A percentile compares a stretch with the other conserved stretches of the same genome.
Conservation (phyloP, 768 basidiomycete genomes). For the Amanita brunnescens region DNA sequence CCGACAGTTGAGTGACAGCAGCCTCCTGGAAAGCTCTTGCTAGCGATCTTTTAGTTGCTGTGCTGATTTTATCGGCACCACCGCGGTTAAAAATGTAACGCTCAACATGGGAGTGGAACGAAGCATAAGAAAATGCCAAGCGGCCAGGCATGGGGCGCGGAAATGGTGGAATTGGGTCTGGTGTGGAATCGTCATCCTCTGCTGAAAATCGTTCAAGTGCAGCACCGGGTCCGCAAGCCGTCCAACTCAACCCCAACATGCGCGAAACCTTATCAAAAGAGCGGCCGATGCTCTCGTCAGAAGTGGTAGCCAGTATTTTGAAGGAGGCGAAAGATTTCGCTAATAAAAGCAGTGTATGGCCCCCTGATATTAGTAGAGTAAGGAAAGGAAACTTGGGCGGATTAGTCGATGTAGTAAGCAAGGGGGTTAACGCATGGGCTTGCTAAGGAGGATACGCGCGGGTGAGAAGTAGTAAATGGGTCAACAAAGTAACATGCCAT, state of each 20-base stretch:
- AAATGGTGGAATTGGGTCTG: constrained; percentile 26
- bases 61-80: constrained; percentile 33
- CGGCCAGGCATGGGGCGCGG: constrained; percentile 42
- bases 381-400: constrained; percentile 76
- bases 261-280: constrained; percentile 80
- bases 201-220: constrained; percentile 68
- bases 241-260: constrained; percentile 58
- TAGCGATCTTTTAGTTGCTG: constrained; percentile 34
- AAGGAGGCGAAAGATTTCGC: constrained; percentile 52
- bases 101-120: constrained; percentile 65
- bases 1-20: constrained; percentile 63
- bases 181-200: constrained; percentile 12
- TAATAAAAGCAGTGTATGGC: constrained; percentile 84
- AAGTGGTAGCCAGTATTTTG: constrained; percentile 62
- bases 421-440: constrained; percentile 82
- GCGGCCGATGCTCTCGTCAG: constrained; percentile 70
- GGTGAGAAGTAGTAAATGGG: not conserved
- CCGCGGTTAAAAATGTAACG: constrained; percentile 38
- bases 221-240: constrained; percentile 61
- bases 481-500: constrained; percentile 53
- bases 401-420: constrained; percentile 49
- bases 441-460: constrained; percentile 41
- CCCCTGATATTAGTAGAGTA: constrained; percentile 85
- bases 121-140: constrained; percentile 72
- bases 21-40: constrained; percentile 68